Conservation (phyloP, 257 asterid species). For the Solanum pennellii region DNA sequence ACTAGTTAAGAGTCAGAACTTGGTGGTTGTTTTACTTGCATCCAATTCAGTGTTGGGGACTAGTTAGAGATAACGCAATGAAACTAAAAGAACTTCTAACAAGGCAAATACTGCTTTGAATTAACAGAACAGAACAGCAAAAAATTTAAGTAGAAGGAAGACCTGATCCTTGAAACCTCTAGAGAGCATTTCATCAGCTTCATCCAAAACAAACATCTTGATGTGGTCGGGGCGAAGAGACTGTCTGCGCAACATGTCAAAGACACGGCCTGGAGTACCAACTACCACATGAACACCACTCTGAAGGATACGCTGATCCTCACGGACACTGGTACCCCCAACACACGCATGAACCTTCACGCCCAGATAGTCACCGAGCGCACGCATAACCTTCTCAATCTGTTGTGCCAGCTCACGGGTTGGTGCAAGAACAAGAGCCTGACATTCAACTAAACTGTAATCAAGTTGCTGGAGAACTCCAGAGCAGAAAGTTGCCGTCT, state of each 20-base stretch:
- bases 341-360: slow-evolving; percentile 61
- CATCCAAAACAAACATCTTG: slow-evolving; percentile 55
- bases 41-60: not conserved
- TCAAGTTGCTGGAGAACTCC: slow-evolving; percentile 57
- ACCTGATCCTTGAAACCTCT: slow-evolving; percentile 69
- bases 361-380: slow-evolving; percentile 53
- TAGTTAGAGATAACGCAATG: not conserved
- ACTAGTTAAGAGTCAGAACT: not conserved
- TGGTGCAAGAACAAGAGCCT: slow-evolving; percentile 61
- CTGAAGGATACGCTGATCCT: slow-evolving; percentile 40
- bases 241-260: not conserved
- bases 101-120: not conserved
- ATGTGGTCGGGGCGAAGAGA: slow-evolving; percentile 39
- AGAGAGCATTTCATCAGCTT: slow-evolving; percentile 62
- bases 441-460: slow-evolving; percentile 44
- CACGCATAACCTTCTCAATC: slow-evolving; percentile 61
- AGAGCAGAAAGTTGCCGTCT: slow-evolving; percentile 64
- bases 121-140: not conserved
- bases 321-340: slow-evolving; percentile 33
- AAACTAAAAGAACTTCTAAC: not conserved
- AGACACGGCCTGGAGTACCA: slow-evolving; percentile 45
- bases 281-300: slow-evolving; percentile 59
- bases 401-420: slow-evolving; percentile 61
- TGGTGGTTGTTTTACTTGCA: not conserved
- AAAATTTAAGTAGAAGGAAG: not conserved